Evolutionary conservation across 2,329 filamentous ascomycete species (phyloP).

Genomic region (Rhynchosporium agropyri): DNA sequence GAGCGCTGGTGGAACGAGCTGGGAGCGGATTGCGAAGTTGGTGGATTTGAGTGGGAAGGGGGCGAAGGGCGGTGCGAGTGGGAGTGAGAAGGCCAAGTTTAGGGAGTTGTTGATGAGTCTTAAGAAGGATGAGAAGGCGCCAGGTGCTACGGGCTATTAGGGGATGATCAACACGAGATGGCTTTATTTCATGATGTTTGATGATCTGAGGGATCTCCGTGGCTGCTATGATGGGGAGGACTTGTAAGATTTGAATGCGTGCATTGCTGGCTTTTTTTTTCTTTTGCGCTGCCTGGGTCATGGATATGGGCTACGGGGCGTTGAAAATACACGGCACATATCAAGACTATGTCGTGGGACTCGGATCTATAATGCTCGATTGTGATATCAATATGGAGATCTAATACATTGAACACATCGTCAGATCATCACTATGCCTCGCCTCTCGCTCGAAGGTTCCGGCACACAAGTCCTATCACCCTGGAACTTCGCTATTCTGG

Average conservation of each 20-base stretch:
- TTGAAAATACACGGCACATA: constrained; percentile 42
- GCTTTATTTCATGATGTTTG: constrained; percentile 9
- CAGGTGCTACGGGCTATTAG: constrained; percentile 65
- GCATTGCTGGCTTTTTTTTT: constrained; percentile 35
- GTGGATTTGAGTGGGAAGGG: constrained; percentile 98
- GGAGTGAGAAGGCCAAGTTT: constrained; percentile 95
- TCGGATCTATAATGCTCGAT: not conserved
- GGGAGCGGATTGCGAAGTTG: constrained; percentile 96
- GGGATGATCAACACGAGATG: constrained; percentile 10
- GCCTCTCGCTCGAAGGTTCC: constrained; percentile 7
- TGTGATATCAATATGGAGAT: constrained; percentile 6
- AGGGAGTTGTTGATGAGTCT: constrained; percentile 84
- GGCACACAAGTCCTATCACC: not conserved
- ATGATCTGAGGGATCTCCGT: constrained; percentile 21
- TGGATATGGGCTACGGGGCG: constrained; percentile 38
- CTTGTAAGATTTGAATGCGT: constrained; percentile 38
- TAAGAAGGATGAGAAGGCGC: constrained; percentile 89
- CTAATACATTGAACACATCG: constrained; percentile 13
- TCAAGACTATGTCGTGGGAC: constrained; percentile 12
- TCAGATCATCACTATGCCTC: constrained; percentile 1
- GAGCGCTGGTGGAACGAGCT: constrained; percentile 91
- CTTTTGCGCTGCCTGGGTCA: constrained; percentile 33
- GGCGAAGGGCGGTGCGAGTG: constrained; percentile 78
- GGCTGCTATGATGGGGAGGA: constrained; percentile 18
- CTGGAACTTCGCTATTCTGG: constrained; percentile 39